Base-by-base conservation (phyloP, 768 basidiomycete species). In the Trichaptum fuscoviolaceum region DNA sequence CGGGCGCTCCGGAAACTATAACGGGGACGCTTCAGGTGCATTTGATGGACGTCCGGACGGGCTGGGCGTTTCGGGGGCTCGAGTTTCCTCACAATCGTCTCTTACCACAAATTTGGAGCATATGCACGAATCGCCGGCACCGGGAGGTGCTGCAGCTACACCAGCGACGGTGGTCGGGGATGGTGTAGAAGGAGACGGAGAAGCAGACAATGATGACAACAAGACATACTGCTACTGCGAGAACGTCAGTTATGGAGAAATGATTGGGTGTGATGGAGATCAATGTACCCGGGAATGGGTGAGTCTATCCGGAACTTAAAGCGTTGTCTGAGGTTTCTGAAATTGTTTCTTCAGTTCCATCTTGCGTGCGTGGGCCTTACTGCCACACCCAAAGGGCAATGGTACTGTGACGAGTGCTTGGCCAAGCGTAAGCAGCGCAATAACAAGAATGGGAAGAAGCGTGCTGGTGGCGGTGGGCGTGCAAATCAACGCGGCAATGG, bases 231-330 rank as follows among this genome's bases (percentile, higher is more conserved):
- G 95, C 77, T 83, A 88, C 80, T 98, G 95, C 76, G 83, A 92
- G 70, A 81, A 90, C 20, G 83, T 87, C 67, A 94, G 92, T 72
- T 95, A 90, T 71, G 95, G 95, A 42, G 91, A 95, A 79, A 96
- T 97, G 95, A 92, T 97, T 71, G 95, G 89, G 25, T 97, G 95
- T 75, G 95, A 97, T 75, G 92, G 89, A 71, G 79, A 81, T 20
- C 81, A 83, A 59, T 96, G 95, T 78, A 87, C 89, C 71, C 81
- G 82, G 66, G 94, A 96, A 89, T 97, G 95, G 95, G 95, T 96
- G 70, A 74, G 92, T 88, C 7, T 8, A 30, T 30, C 30, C 30
- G 30, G 70, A 60, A 65, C 52, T 59, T 64, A 64, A 60, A 26
- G 57, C 61, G 62, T 17, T 63, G 26, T 34, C 20, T 64, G 67